Evolutionary conservation across 176 grass and related monocot species (phyloP).

Genomic region (Oryza nivara): DNA sequence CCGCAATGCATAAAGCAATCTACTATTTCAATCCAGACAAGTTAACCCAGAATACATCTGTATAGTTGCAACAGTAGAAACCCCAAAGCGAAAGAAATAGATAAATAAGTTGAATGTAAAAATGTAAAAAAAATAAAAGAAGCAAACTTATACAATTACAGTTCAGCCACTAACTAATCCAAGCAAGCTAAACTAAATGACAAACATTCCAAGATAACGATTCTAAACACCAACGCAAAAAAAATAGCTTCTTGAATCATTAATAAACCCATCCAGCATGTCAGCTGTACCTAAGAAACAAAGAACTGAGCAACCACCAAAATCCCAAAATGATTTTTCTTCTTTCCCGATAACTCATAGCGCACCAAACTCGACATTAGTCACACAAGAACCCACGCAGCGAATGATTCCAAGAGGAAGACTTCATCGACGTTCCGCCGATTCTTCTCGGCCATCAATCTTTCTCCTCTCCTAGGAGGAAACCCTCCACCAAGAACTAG

Average conservation of each 20-base stretch:
- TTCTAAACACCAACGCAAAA: background rate
- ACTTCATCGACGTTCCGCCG: background rate
- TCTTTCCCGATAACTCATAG: background rate
- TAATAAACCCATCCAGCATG: background rate
- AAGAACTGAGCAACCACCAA: background rate
- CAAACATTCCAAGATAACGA: background rate
- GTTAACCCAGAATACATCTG: background rate
- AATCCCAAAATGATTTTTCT: background rate
- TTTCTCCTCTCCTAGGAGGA: background rate
- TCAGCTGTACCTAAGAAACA: background rate
- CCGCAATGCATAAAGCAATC: slow-evolving; percentile 7
- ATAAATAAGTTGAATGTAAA: background rate
- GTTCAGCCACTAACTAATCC: background rate
- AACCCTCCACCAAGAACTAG: background rate
- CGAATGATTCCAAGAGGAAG: background rate
- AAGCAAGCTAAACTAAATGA: background rate
- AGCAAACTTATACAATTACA: background rate
- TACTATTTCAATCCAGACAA: background rate
- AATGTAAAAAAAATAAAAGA: background rate
- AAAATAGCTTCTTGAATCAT: background rate
- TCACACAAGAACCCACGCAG: background rate
- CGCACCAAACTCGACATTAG: background rate
- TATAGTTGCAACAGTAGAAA: slow-evolving; percentile 7
- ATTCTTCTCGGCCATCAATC: background rate
- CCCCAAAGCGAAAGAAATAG: background rate